Percentiles rank a stretch among this genome's conserved stretches.
Conservation (phyloP, 2,329 filamentous ascomycete genomes). For the Ophiostoma sp. region DNA sequence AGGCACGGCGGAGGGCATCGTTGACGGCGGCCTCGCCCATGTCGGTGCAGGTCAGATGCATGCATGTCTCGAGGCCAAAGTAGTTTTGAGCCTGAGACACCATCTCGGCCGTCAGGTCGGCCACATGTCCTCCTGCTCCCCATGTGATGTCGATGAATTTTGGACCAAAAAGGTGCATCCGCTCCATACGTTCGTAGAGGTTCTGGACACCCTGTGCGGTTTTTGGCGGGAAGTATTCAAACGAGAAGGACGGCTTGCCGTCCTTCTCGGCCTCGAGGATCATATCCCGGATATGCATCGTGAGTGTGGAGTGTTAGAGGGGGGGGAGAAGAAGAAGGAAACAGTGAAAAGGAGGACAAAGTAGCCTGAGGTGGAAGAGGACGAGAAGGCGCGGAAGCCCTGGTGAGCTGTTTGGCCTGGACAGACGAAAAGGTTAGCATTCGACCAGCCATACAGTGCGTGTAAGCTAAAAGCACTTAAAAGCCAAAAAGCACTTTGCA, state of each 20-base stretch:
- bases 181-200: constrained; percentile 98
- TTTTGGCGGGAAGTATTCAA: constrained; percentile 99
- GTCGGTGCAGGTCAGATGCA: constrained; percentile 98
- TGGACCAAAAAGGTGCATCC: constrained; percentile 81
- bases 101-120: constrained; percentile 94
- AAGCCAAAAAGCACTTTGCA: constrained; percentile 7
- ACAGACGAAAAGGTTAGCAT: not conserved
- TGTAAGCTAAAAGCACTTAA: constrained; percentile 8
- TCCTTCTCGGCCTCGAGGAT: constrained; percentile 73
- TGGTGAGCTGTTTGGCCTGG: not conserved
- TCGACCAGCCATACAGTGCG: not conserved
- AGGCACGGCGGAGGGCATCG: constrained; percentile 77
- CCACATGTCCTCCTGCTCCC: constrained; percentile 89
- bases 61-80: constrained; percentile 95
- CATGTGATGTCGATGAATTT: constrained; percentile 96
- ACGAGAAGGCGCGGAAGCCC: not conserved
- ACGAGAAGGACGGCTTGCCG: constrained; percentile 86
- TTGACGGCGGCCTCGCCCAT: constrained; percentile 94
- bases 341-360: not conserved
- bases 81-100: constrained; percentile 91
- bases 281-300: constrained; percentile 95
- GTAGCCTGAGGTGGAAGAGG: not conserved
- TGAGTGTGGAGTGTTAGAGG: constrained; percentile 42
- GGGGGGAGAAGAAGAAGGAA: not conserved
- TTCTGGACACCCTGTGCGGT: constrained; percentile 97